Conservation (phyloP, 129 eudicot genomes). For the Pseudognaphalium luteoalbum region DNA sequence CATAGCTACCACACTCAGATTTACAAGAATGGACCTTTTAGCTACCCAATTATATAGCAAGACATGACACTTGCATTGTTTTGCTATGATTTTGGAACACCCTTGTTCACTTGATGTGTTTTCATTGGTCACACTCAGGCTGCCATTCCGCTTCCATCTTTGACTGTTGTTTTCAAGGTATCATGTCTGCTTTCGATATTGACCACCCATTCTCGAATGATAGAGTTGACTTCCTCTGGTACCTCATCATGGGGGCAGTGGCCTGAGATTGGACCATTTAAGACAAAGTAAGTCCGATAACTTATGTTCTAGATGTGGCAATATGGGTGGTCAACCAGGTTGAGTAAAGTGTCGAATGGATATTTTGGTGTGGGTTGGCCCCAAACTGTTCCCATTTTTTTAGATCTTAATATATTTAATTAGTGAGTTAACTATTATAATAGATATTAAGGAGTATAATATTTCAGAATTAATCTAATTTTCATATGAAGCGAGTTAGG, state of each 20-base stretch:
- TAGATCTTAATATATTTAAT: too few relatives aligned
- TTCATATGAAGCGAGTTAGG: too few relatives aligned
- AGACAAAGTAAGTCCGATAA: neutral
- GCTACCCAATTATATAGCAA: too few relatives aligned
- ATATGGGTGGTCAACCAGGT: neutral
- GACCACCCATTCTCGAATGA: conserved; percentile 63
- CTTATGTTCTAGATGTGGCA: neutral
- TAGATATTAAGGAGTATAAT: too few relatives aligned
- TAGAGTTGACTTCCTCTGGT: conserved; percentile 72
- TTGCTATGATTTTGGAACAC: neutral
- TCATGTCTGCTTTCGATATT: conserved; percentile 30
- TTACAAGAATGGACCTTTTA: too few relatives aligned
- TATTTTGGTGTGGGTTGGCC: neutral
- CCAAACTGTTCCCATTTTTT: too few relatives aligned
- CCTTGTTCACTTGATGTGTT: neutral
- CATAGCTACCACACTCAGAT: too few relatives aligned
- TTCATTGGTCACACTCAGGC: conserved; percentile 8
- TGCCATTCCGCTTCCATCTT: conserved; percentile 21
- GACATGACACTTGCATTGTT: neutral
- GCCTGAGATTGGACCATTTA: conserved; percentile 42
- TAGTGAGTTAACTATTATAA: too few relatives aligned
- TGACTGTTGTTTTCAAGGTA: conserved; percentile 14
- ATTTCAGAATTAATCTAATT: too few relatives aligned
- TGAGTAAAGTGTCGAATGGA: neutral
- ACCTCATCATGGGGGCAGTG: conserved; percentile 95